phyloP scores from a whole-genome alignment of 2,329 filamentous ascomycete genomes.

The Clarireedia monteithiana region DNA sequence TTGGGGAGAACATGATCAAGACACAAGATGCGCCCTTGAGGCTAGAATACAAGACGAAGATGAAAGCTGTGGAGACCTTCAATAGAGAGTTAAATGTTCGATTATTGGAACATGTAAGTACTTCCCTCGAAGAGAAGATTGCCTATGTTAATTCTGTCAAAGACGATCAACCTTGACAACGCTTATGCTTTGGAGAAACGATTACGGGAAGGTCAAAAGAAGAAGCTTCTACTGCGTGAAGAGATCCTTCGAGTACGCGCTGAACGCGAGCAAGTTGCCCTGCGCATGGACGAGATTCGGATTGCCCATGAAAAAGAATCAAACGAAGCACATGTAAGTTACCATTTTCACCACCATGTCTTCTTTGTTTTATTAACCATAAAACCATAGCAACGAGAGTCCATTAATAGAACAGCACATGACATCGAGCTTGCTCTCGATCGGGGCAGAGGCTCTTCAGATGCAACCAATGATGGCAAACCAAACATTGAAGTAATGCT shows the following conservation, averaged over 20 bases:
- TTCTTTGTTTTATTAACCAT: conserved; percentile 6
- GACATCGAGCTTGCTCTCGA: conserved; percentile 52
- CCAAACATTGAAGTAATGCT: conserved; percentile 51
- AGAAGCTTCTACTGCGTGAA: conserved; percentile 47
- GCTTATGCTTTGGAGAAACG: conserved; percentile 50
- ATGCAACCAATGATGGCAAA: conserved; percentile 39
- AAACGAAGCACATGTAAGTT: conserved; percentile 41
- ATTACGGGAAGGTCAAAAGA: conserved; percentile 47
- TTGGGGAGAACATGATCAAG: conserved; percentile 37
- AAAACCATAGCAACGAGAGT: conserved; percentile 36
- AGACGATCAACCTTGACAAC: conserved; percentile 52
- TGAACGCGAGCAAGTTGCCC: conserved; percentile 53
- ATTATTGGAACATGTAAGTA: conserved; percentile 50
- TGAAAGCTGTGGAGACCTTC: conserved; percentile 50
- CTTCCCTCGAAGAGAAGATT: neutral
- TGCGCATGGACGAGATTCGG: conserved; percentile 56
- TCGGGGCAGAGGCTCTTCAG: conserved; percentile 41
- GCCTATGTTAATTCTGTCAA: conserved; percentile 21
- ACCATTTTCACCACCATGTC: neutral
- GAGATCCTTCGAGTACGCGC: conserved; percentile 51
- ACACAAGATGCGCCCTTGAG: conserved; percentile 39
- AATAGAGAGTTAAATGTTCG: conserved; percentile 47
- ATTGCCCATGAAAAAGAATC: conserved; percentile 49
- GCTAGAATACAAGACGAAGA: conserved; percentile 48
- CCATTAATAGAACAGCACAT: conserved; percentile 50